Conservation (phyloP, 2,329 filamentous ascomycete species). For the Aspergillaceae sp. region DNA sequence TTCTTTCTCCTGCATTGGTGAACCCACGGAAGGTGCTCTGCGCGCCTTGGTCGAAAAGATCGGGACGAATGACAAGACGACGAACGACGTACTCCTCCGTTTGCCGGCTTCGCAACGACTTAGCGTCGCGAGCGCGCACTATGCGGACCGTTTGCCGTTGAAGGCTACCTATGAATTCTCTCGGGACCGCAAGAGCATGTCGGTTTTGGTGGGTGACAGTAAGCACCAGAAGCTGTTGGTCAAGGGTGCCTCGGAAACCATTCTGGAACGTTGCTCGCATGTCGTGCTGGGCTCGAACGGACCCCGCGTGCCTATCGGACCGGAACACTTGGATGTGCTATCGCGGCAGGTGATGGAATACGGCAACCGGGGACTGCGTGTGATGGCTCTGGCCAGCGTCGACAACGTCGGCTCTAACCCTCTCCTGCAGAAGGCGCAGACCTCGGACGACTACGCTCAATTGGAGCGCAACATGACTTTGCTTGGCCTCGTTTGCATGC, state of each 20-base stretch:
- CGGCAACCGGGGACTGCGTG: constrained; percentile 82
- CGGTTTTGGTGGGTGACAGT: constrained; percentile 70
- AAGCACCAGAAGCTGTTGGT: constrained; percentile 73
- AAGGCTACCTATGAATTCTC: constrained; percentile 95
- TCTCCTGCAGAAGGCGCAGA: constrained; percentile 65
- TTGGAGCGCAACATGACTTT: constrained; percentile 93
- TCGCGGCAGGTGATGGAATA: constrained; percentile 77
- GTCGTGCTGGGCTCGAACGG: constrained; percentile 69
- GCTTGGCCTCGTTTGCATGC: constrained; percentile 88
- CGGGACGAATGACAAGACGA: constrained; percentile 62
- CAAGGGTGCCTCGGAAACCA: constrained; percentile 91
- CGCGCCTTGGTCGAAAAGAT: constrained; percentile 90
- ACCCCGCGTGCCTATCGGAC: constrained; percentile 63
- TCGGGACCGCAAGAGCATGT: constrained; percentile 98
- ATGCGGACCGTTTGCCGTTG: constrained; percentile 65
- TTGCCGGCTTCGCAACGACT: constrained; percentile 53
- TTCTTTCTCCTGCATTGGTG: constrained; percentile 74
- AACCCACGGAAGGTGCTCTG: constrained; percentile 90
- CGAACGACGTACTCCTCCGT: constrained; percentile 45
- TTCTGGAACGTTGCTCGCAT: constrained; percentile 85
- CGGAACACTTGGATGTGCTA: constrained; percentile 61
- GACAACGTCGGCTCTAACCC: constrained; percentile 65
- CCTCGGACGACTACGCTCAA: constrained; percentile 71
- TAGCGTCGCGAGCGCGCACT: constrained; percentile 75
- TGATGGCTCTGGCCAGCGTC: constrained; percentile 84